Conservation (phyloP, 2,329 filamentous ascomycete genomes). For the Penicillium olsonii region DNA sequence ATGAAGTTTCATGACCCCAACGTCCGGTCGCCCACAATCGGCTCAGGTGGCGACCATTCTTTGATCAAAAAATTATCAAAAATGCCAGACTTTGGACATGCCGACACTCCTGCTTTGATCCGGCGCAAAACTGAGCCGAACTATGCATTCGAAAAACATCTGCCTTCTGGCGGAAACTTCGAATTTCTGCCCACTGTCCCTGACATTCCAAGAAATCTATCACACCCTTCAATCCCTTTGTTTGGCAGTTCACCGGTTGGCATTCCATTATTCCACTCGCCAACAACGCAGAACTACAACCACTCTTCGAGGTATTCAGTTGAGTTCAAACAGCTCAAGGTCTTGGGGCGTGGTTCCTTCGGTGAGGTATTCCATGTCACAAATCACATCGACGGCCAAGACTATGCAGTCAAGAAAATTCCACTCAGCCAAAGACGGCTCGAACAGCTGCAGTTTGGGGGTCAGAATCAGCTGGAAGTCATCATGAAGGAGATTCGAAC, state of each 20-base stretch:
- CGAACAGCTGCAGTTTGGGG: slow-evolving; percentile 53
- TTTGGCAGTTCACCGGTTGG: slow-evolving; percentile 35
- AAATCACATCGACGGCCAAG: slow-evolving; percentile 61
- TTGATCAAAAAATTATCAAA: slow-evolving; percentile 23
- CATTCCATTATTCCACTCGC: slow-evolving; percentile 32
- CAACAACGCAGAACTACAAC: slow-evolving; percentile 24
- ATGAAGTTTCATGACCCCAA: slow-evolving; percentile 28
- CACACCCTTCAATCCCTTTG: slow-evolving; percentile 25
- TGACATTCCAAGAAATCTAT: slow-evolving; percentile 24
- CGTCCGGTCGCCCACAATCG: slow-evolving; percentile 22
- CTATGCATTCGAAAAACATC: slow-evolving; percentile 18
- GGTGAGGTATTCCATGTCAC: slow-evolving; percentile 64
- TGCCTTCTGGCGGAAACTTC: slow-evolving; percentile 18
- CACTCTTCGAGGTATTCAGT: slow-evolving; percentile 48
- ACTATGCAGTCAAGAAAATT: slow-evolving; percentile 69
- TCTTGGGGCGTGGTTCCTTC: slow-evolving; percentile 66
- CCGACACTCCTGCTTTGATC: slow-evolving; percentile 16
- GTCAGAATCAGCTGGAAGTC: slow-evolving; percentile 55
- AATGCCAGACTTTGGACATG: slow-evolving; percentile 14
- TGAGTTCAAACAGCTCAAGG: slow-evolving; percentile 55
- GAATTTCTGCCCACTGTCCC: slow-evolving; percentile 25
- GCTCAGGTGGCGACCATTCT: slow-evolving; percentile 22
- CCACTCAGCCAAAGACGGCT: slow-evolving; percentile 56
- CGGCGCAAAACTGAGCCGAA: slow-evolving; percentile 12
- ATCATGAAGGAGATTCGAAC: slow-evolving; percentile 64